These are phyloP conservation scores for Pelargonium fulgidum DNA, from an alignment of 441 rosid genomes.

Conservation along the genomic window DNA sequence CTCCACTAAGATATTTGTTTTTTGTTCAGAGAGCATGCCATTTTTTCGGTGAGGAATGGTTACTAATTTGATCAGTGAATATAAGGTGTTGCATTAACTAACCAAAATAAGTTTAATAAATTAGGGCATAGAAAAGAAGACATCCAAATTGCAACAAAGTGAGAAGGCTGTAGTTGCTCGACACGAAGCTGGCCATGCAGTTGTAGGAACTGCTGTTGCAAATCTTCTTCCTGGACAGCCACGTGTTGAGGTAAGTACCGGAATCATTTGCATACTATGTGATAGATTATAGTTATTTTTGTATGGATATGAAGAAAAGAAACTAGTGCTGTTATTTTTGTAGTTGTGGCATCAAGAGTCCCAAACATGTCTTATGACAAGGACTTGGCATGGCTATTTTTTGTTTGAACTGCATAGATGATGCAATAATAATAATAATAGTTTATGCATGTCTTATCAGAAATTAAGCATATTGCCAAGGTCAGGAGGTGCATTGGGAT, in stretches of 20 bases:
- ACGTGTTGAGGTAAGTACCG: constrained; percentile 69
- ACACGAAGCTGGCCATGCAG: constrained; percentile 99
- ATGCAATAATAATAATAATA: constrained; percentile 9
- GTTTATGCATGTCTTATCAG: constrained; percentile 31
- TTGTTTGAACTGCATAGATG: not conserved
- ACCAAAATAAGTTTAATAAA: constrained; percentile 12
- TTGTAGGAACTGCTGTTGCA: constrained; percentile 95
- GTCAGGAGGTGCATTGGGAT: constrained; percentile 94
- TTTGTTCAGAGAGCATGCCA: not conserved
- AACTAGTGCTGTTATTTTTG: not conserved
- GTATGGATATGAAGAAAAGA: not conserved
- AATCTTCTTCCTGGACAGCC: constrained; percentile 85
- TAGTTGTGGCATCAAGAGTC: not conserved
- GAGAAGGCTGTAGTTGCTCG: constrained; percentile 97
- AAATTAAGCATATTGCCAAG: constrained; percentile 96
- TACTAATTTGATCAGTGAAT: constrained; percentile 13
- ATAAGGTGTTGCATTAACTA: constrained; percentile 3
- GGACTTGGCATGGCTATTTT: not conserved
- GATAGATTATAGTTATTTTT: not conserved
- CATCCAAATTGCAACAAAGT: constrained; percentile 71
- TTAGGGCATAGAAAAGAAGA: constrained; percentile 98
- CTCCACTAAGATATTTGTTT: not conserved
- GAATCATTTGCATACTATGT: not conserved
- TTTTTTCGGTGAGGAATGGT: not conserved
- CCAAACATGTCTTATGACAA: too few relatives aligned